Conservation (phyloP, 129 eudicot genomes). For the Pseudognaphalium luteoalbum region DNA sequence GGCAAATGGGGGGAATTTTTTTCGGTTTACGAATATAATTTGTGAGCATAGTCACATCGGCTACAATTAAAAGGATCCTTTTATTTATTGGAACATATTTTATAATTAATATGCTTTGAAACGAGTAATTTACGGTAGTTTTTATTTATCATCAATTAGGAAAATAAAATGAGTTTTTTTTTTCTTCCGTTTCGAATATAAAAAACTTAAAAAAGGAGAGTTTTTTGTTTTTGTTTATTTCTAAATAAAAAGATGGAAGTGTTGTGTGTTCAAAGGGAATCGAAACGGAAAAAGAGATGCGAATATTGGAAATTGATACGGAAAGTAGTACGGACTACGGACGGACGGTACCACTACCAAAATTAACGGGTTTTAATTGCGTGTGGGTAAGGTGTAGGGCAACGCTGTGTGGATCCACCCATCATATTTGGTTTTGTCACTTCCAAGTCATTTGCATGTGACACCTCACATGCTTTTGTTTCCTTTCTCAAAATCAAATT, state of each 20-base stretch:
- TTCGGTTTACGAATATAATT: too few species aligned
- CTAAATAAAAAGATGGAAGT: neutral
- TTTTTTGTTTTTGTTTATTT: neutral
- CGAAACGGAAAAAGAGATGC: conserved; percentile 7
- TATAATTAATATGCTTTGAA: too few species aligned
- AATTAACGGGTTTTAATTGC: conserved; percentile 16
- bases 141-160: too few species aligned
- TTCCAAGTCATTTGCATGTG: conserved; percentile 20
- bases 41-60: too few species aligned
- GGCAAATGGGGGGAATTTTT: too few species aligned
- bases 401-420: conserved; percentile 22
- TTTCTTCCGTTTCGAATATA: too few species aligned
- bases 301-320: conserved; percentile 27
- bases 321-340: conserved; percentile 42
- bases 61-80: too few species aligned
- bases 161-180: too few species aligned
- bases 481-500: neutral
- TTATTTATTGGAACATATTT: too few species aligned
- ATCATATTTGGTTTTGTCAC: conserved; percentile 20
- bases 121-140: too few species aligned
- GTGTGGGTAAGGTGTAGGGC: conserved; percentile 29
- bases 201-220: too few species aligned
- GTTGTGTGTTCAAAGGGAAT: neutral
- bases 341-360: conserved; percentile 25
- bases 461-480: conserved; percentile 36